Base-by-base conservation (phyloP, 805 yeast species). In the Candida vaughaniae region DNA sequence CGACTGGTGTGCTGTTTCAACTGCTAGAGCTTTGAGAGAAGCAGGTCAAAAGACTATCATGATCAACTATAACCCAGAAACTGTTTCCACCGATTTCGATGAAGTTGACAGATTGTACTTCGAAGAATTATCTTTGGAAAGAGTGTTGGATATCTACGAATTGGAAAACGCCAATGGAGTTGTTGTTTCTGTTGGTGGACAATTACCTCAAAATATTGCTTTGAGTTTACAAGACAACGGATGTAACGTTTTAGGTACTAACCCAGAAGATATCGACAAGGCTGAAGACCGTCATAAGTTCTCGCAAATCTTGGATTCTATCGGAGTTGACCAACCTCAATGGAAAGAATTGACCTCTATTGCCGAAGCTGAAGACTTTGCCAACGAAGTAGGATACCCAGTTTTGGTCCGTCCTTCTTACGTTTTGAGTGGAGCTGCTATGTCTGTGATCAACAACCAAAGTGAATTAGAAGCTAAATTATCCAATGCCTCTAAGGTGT, bases 201-300 rank as follows among this genome's bases (percentile, higher is more conserved):
- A 91, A 74, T 74, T 90, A 48, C 96, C 99, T 33, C 97, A 91
- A 70, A 91, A 93, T 72, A 93, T 93, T 62, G 99, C 98, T 4
- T 74, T 93, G 52, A 66, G 75, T 42, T 73, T 91, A 52, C 95
- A 87, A 68, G 62, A 78, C 34, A 75, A 83, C 47, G 93, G 93
- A 46, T 95, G 95, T 51, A 80, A 83, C 41, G 87, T 91, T 31
- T 73, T 93, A 45, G 99, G 99, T 60, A 91, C 99, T 33, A 74
- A 85, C 60, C 99, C 99, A 36, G 83, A 79, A 60, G 95, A 88
- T 60, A 91, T 91, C 54, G 99, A 91, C 66, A 85, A 81, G 63
- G 99, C 99, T 45, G 99, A 91, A 73, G 95, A 93, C 67, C 88
- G 99, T 72, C 96, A 91, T 72, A 93, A 91, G 71, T 91, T 91